A percentile compares a stretch with the other conserved stretches of the same genome.
Evolutionary conservation across 2,329 filamentous ascomycete species (phyloP).

Genomic region (Penicillium hesseltinei): DNA sequence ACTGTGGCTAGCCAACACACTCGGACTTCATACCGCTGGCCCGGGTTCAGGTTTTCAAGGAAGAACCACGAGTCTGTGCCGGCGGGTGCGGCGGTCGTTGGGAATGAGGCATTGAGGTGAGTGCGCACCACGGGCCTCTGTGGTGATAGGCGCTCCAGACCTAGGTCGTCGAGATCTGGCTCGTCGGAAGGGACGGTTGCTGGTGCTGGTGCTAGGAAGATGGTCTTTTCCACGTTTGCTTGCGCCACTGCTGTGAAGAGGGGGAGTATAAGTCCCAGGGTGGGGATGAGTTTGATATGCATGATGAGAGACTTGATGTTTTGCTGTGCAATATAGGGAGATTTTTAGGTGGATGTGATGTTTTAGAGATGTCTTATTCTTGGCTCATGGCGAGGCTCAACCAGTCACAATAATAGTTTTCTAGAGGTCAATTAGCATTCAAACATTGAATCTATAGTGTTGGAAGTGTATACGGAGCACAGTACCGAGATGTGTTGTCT

Average conservation of each 20-base stretch:
- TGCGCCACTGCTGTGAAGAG: slow-evolving; percentile 16
- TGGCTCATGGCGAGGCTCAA: not conserved
- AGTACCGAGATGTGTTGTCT: not conserved
- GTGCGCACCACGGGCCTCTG: slow-evolving; percentile 58
- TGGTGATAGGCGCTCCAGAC: slow-evolving; percentile 65
- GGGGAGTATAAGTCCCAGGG: slow-evolving; percentile 16
- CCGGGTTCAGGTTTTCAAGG: slow-evolving; percentile 66
- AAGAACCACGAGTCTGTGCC: slow-evolving; percentile 76
- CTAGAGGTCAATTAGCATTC: not conserved
- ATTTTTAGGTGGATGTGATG: not conserved
- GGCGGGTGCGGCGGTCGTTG: slow-evolving; percentile 50
- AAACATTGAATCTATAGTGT: not conserved
- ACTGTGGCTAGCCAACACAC: slow-evolving; percentile 93
- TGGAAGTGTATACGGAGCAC: not conserved
- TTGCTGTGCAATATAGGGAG: not conserved
- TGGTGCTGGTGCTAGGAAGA: slow-evolving; percentile 72
- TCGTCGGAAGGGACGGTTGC: slow-evolving; percentile 56
- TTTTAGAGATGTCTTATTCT: slow-evolving; percentile 1
- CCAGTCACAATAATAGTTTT: not conserved
- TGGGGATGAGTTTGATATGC: slow-evolving; percentile 12
- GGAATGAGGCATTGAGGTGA: slow-evolving; percentile 66
- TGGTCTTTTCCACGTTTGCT: slow-evolving; percentile 87
- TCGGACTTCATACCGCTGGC: slow-evolving; percentile 82
- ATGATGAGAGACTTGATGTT: slow-evolving; percentile 2
- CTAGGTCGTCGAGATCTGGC: slow-evolving; percentile 59